These are phyloP conservation scores for Tilletia walkeri DNA, from an alignment of 1,284 basidiomycete genomes.

Conservation along the genomic window DNA sequence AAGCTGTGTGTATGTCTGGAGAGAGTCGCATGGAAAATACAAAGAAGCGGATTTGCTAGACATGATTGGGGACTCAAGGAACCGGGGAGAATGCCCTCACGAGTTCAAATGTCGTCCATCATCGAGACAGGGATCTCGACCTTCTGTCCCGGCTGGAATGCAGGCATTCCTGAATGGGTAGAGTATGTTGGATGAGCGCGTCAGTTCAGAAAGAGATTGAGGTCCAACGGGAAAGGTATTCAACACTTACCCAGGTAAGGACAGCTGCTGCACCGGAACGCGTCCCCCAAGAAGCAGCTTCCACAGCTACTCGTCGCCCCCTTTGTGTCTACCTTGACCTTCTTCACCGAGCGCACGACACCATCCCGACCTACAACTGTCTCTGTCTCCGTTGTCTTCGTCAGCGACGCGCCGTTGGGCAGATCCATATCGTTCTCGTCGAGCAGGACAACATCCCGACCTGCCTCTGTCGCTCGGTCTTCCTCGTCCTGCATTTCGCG, in stretches of 20 bases:
- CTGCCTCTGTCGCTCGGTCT: constrained; percentile 26
- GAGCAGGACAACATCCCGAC: constrained; percentile 40
- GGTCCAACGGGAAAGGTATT: constrained; percentile 3
- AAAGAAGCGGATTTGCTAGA: not conserved
- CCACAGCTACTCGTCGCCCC: constrained; percentile 82
- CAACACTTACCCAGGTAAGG: constrained; percentile 81
- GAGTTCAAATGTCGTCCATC: constrained; percentile 49
- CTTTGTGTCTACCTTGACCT: constrained; percentile 54
- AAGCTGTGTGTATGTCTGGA: too few species aligned
- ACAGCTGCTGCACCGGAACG: constrained; percentile 91
- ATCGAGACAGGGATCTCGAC: constrained; percentile 65
- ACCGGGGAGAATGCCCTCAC: not conserved
- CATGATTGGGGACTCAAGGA: not conserved
- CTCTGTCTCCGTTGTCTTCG: constrained; percentile 34
- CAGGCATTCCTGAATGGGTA: constrained; percentile 73
- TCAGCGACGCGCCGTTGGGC: constrained; percentile 24
- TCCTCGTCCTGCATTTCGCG: constrained; percentile 54
- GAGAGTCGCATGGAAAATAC: too few species aligned
- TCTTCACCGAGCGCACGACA: constrained; percentile 48
- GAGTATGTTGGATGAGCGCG: constrained; percentile 7
- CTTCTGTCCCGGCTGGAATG: constrained; percentile 97
- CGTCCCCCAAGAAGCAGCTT: constrained; percentile 96
- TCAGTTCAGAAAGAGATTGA: not conserved
- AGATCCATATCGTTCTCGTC: constrained; percentile 46
- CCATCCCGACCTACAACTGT: constrained; percentile 51